Evolutionary conservation across 139 green algal genomes (phyloP), one percentile per base, ranked within the genome.

Genomic region (Picochlorum sp.): DNA sequence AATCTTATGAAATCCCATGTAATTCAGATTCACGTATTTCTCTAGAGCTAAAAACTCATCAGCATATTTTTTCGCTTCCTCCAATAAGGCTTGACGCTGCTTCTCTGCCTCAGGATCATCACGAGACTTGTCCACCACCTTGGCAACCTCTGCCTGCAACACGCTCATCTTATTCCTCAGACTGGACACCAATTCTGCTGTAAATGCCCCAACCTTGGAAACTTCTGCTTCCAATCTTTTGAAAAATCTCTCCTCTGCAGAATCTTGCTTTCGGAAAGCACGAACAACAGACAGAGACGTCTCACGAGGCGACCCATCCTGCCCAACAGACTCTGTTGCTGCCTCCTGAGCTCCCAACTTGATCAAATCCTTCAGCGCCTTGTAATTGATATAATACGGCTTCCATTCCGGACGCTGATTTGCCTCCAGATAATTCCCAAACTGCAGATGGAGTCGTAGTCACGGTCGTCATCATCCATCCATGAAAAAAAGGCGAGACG

Each of bases 21-120:
- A 96, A 77, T 96, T 96, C 18, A 97, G 80, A 82, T 97, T 97
- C 49, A 95, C 90, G 73, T 89, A 97, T 75, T 96, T 96, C 75
- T 97, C 90, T 30, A 95, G 74, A 10, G 76, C 67, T 63, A 97
- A 72, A 70, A 94, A 96, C 65, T 91, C 82, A 61, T 96, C 87
- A 5, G 88, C 90, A 45, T 96, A 82, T 15, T 56, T 23, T 71
- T 92, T 86, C 16, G 90, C 88, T 49, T 95, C 87, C 74, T 92
- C 62, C 54, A 80, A n/a, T 0, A 70, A 13, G 7, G 32, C 15
- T 41, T 66, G 3, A 18, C 47, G 23, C 20, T 65, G n/a, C 58
- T 26, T 28, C 28, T 59, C 47, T 11, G 34, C 47, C 5, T 34
- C 20, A 13, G 58, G n/a, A n/a, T 16, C 34, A 44, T 20, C 24